Base-by-base conservation (phyloP, 2,329 filamentous ascomycete genomes). In the Akanthomyces lecanii region DNA sequence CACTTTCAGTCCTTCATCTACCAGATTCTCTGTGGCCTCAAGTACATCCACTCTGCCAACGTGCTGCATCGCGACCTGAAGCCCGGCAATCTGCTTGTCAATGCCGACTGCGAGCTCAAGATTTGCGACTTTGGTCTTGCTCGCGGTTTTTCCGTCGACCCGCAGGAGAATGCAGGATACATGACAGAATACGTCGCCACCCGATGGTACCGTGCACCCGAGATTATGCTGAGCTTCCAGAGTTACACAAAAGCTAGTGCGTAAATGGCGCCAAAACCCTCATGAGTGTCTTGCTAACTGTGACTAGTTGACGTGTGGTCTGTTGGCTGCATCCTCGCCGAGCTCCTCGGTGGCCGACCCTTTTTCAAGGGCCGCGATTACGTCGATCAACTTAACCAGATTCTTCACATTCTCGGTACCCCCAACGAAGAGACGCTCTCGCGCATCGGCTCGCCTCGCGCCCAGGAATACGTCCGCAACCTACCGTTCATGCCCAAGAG, bases 1-100 rank as follows among this genome's bases (percentile, higher is more conserved):
- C 95, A 99, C 78, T 99, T 99, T 82, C 95, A 99, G 79, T 98
- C 95, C 59, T 99, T 99, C 81, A 97, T 99, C 79, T 99, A 99
- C 82, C 95, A 99, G 83, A 99, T 99, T 69, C 89, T 99, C 6
- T 98, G 95, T 76, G 95, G 95, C 67, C 84, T 99, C 70, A 99
- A 99, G 82, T 99, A 98, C 78, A 98, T 99, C 68, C 95, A 99
- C 82, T 98, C 94, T 25, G 95, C 95, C 69, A 98, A 98, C 72
- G 95, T 99, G 59, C 83, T 99, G 68, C 95, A 99, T 76, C 90
- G 95, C 75, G 95, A 99, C 76, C 79, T 99, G 73, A 99, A 99
- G 80, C 95, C 95, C 42, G 95, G 95, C 64, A 99, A 99, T 76
- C 78, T 99, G 72, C 86, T 99, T 50, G 95, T 99, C 74, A 99